A percentile compares a stretch with the other conserved stretches of the same genome.
Conservation (phyloP, 208 protist species). For the Trypanosoma congolense region DNA sequence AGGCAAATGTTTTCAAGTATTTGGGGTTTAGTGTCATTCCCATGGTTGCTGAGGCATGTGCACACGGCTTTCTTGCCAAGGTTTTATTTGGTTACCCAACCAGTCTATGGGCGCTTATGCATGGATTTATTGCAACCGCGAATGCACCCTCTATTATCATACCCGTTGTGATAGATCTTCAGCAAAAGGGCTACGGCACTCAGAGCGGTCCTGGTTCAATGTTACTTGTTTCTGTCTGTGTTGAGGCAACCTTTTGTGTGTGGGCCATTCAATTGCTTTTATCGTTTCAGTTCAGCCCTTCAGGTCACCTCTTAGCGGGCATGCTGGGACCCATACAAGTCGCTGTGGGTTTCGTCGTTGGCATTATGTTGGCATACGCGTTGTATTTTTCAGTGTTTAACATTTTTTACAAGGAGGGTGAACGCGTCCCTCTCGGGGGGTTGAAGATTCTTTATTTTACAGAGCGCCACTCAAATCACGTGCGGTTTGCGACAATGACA, state of each 20-base stretch:
- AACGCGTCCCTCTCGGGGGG: slow-evolving; percentile 26
- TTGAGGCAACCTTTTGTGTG: slow-evolving; percentile 40
- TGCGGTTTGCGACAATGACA: slow-evolving; percentile 31
- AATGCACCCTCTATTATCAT: slow-evolving; percentile 45
- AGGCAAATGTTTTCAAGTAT: slow-evolving; percentile 46
- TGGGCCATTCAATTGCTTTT: slow-evolving; percentile 47
- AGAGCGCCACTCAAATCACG: slow-evolving; percentile 40
- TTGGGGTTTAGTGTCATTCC: slow-evolving; percentile 37
- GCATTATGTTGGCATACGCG: slow-evolving; percentile 31
- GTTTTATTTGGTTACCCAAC: slow-evolving; percentile 37
- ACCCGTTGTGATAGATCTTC: slow-evolving; percentile 43
- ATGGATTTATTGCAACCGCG: slow-evolving; percentile 44
- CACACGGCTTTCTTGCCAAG: slow-evolving; percentile 43
- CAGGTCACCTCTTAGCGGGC: slow-evolving; percentile 29
- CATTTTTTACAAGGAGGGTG: slow-evolving; percentile 43
- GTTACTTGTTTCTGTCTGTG: slow-evolving; percentile 42
- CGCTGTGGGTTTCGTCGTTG: slow-evolving; percentile 37
- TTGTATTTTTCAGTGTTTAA: slow-evolving; percentile 41
- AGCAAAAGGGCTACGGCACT: slow-evolving; percentile 41
- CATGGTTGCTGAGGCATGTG: slow-evolving; percentile 35
- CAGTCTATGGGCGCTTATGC: slow-evolving; percentile 38
- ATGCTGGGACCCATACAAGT: slow-evolving; percentile 46
- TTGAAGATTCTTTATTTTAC: slow-evolving; percentile 24
- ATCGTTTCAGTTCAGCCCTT: slow-evolving; percentile 41
- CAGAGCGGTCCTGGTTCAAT: slow-evolving; percentile 49